A percentile compares a stretch with the other conserved stretches of the same genome.
These are phyloP conservation scores for Pythium myriotylum DNA, from an alignment of 352 stramenopile species.

Conservation along the genomic window DNA sequence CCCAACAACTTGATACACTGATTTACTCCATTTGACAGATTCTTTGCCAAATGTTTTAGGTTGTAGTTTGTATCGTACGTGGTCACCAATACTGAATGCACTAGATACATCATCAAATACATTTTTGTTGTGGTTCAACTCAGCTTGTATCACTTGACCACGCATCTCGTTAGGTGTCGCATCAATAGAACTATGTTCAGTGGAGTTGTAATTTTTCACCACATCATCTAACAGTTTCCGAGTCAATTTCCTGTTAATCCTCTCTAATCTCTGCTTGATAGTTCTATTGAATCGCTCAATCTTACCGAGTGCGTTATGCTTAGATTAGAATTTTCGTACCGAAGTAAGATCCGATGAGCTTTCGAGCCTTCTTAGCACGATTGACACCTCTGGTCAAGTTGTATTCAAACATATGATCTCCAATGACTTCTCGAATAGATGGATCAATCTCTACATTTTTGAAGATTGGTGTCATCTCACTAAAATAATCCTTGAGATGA, in stretches of 20 bases:
- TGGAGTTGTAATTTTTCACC: slow-evolving; percentile 46
- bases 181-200: slow-evolving; percentile 30
- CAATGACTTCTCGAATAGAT: slow-evolving; percentile 25
- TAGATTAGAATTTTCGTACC: slow-evolving; percentile 42
- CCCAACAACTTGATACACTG: slow-evolving; percentile 20
- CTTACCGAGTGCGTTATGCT: slow-evolving; percentile 45
- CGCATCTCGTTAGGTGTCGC: slow-evolving; percentile 32
- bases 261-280: slow-evolving; percentile 37
- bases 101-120: background rate
- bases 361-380: slow-evolving; percentile 11
- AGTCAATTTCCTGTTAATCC: slow-evolving; percentile 24
- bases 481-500: slow-evolving; percentile 37
- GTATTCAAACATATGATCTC: slow-evolving; percentile 35
- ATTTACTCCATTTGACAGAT: slow-evolving; percentile 25
- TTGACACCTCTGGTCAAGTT: slow-evolving; percentile 9
- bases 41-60: slow-evolving; percentile 30
- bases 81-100: slow-evolving; percentile 5
- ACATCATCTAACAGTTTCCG: slow-evolving; percentile 30
- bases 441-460: slow-evolving; percentile 38
- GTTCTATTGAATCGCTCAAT: slow-evolving; percentile 50
- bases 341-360: slow-evolving; percentile 42
- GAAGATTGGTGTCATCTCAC: slow-evolving; percentile 42
- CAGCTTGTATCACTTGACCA: slow-evolving; percentile 27
- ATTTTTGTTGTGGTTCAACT: slow-evolving; percentile 29
- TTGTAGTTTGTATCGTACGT: slow-evolving; percentile 2